Conservation (phyloP, 208 protist species). For the Leishmania martiniquensis region DNA sequence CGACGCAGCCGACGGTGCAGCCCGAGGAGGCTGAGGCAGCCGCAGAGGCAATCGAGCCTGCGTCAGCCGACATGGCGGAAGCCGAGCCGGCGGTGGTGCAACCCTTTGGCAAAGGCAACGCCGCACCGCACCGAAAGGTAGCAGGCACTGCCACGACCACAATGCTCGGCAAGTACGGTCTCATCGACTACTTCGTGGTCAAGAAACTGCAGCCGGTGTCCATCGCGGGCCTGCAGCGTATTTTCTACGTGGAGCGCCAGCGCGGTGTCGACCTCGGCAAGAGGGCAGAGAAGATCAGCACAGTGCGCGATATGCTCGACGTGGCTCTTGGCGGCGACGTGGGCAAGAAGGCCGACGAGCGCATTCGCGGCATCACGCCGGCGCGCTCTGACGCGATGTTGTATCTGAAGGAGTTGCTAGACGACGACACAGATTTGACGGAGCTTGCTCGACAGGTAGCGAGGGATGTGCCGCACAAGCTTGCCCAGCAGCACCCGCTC, state of each 20-base stretch:
- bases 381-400: constrained; percentile 60
- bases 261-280: constrained; percentile 88
- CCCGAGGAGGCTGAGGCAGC: constrained; percentile 16
- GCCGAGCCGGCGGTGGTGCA: not conserved
- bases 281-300: constrained; percentile 76
- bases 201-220: constrained; percentile 85
- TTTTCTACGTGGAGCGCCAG: constrained; percentile 80
- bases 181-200: constrained; percentile 82
- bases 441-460: constrained; percentile 68
- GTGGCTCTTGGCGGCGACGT: constrained; percentile 81
- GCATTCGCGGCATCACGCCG: constrained; percentile 73
- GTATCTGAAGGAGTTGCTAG: constrained; percentile 87
- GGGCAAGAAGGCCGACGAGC: constrained; percentile 67
- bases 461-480: constrained; percentile 61
- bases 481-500: constrained; percentile 69
- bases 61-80: constrained; percentile 1
- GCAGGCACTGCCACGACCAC: constrained; percentile 22
- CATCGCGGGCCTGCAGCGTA: constrained; percentile 78
- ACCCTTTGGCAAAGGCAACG: not conserved
- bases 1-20: constrained; percentile 25
- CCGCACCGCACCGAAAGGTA: not conserved
- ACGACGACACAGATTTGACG: constrained; percentile 86
- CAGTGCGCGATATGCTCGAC: constrained; percentile 83
- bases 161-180: constrained; percentile 83
- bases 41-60: not conserved